phyloP scores from a whole-genome alignment of 2,329 filamentous ascomycete species.

The Periconia macrospinosa region DNA sequence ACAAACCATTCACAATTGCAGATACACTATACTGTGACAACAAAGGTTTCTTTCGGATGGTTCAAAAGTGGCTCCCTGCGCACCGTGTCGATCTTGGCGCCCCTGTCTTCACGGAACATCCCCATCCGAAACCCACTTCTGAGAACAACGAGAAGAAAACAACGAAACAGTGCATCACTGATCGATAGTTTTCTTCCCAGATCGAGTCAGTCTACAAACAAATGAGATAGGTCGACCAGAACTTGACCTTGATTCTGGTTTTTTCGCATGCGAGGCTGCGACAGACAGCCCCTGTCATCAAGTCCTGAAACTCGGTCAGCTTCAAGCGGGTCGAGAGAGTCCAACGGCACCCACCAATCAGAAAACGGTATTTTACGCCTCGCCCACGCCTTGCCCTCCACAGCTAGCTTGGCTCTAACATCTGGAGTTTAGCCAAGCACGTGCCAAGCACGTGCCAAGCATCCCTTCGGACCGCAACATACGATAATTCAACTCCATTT shows the following conservation, averaged over 20 bases:
- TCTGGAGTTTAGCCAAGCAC: slow-evolving; percentile 22
- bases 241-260: background rate
- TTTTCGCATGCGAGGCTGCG: background rate
- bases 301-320: background rate
- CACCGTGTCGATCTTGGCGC: no score
- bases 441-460: no score
- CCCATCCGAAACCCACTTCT: background rate
- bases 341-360: background rate
- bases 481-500: slow-evolving; percentile 1
- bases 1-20: no score
- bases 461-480: slow-evolving; percentile 6
- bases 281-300: background rate
- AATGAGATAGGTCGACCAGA: background rate
- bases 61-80: no score
- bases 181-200: background rate
- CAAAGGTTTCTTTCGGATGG: no score
- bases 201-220: background rate
- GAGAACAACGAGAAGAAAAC: background rate
- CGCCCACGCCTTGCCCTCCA: slow-evolving; percentile 10
- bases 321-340: background rate
- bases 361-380: background rate
- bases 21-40: no score
- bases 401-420: slow-evolving; percentile 22
- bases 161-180: background rate
- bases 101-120: background rate